Evolutionary conservation across 345 rosid genomes (phyloP).

Genomic region (Brassica juncea): DNA sequence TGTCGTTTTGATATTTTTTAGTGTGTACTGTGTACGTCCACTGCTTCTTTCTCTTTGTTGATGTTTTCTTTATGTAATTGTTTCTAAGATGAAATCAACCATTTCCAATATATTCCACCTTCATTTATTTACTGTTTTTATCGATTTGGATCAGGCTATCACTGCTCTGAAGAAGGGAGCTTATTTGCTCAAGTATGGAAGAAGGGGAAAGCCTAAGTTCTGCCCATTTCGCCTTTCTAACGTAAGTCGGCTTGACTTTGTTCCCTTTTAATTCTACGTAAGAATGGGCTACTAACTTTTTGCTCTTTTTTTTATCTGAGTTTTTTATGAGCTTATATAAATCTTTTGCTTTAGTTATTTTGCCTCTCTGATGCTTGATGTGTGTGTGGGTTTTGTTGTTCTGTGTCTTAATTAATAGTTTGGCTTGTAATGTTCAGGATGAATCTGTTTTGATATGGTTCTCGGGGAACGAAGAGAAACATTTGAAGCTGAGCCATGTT

Average conservation of each 20-base stretch:
- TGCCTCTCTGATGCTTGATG: slow-evolving; percentile 3
- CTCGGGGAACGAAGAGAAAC: slow-evolving; percentile 91
- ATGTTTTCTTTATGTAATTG: not conserved
- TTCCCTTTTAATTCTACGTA: not conserved
- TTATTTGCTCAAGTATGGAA: slow-evolving; percentile 91
- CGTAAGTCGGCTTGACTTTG: slow-evolving; percentile 50
- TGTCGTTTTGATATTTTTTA: slow-evolving; percentile 3
- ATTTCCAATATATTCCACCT: not conserved
- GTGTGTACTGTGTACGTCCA: not conserved
- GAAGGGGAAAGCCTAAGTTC: slow-evolving; percentile 98
- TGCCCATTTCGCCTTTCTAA: slow-evolving; percentile 97
- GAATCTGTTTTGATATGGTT: slow-evolving; percentile 97
- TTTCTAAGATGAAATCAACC: slow-evolving; percentile 12
- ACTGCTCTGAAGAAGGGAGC: slow-evolving; percentile 96
- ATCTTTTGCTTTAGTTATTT: slow-evolving; percentile 17
- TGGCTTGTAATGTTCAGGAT: slow-evolving; percentile 57
- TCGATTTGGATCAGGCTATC: slow-evolving; percentile 71
- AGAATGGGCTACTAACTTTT: not conserved
- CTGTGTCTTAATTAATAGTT: slow-evolving; percentile 1
- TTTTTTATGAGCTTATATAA: not conserved
- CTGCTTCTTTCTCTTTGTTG: not conserved
- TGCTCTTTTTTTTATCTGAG: not conserved
- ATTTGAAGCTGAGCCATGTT: slow-evolving; percentile 83
- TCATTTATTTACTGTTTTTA: not conserved
- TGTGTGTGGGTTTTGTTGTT: slow-evolving; percentile 5